Evolutionary conservation across 169 alveolate species (phyloP), one percentile per base, ranked within the genome.

Genomic region (Cyclospora cayetanensis): DNA sequence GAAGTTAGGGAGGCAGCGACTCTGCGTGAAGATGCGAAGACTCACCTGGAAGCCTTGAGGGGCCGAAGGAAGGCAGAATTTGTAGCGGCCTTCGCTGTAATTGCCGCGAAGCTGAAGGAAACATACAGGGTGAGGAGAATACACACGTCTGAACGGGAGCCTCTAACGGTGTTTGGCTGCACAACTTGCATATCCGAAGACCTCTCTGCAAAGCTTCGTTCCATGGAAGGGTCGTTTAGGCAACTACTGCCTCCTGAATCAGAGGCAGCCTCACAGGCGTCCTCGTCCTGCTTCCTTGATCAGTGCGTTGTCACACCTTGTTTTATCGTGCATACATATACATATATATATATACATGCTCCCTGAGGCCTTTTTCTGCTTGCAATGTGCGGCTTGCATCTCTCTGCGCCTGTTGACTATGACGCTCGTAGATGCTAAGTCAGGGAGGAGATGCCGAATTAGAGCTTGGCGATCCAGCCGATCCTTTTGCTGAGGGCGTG

Each of bases 391-490:
- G 9, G 63, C 39, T 27, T 79, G 29, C 22, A 46, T 43, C 4
- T 80, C 12, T 50, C 42, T 31, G 53, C 34, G 7, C 37, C 15
- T 22, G 27, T 11, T 39, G n/a, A 12, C 27, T 22, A 5, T 11
- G 22, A 4, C n/a, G 12, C 70, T 4, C 37, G 74, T 93, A 96
- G 95, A 93, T 96, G 97, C 96, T 97, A 53, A 97, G 98, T 11
- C 94, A 96, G 41, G 99, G 98, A 37, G 99, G 99, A 22, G 99
- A 99, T 95, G 99, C 99, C 4, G 99, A 98, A 86, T 95, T 99
- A 46, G 99, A 98, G 95, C 96, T 98, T 22, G 98, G 97, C 29
- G 99, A 98, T 93, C 91, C 99, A 37, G 91, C 98, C 18, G 99
- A 98, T 93, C 99, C 99, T 11, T 99, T 99, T 90, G 93, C 98